Evolutionary conservation across 2,329 filamentous ascomycete species (phyloP), one percentile per base, ranked within the genome.

Genomic region (Emmonsiellopsis sp.): DNA sequence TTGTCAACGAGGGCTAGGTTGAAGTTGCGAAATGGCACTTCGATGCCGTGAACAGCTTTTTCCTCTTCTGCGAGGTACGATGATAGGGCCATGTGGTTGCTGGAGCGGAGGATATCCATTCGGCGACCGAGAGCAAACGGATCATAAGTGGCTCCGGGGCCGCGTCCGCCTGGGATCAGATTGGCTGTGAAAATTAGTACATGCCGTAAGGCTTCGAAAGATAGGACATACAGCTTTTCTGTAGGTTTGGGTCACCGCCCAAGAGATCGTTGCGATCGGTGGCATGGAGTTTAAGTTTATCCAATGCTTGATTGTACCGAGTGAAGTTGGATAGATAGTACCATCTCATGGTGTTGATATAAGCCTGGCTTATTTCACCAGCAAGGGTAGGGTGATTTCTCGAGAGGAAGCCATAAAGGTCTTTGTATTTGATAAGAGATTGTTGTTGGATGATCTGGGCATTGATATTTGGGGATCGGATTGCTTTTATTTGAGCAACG

Each of bases 271-370:
- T 84, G 65, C 86, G 90, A 64, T 96, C 92, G 55, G 95, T 77
- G 4, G 78, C 70, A 64, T 96, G 90, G 2, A 97, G 70, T 63
- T 87, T 92, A 56, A 98, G 78, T 68, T 89, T 94, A 53, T 86
- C 85, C 5, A 98, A 76, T 0, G 93, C 85, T 61, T 85, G 84
- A 58, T 87, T 83, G 68, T 98, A 98, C 36, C 92, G 84, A 3
- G 82, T 84, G 65, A 98, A 98, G 67, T 96, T 88, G 59, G 87
- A 93, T 51, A 86, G 73, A 66, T 97, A 97, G 65, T 98, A 98
- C 93, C 93, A 98, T 51, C 90, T 83, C 89, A 98, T 98, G 0
- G 94, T 98, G 68, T 96, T 95, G 74, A 94, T 85, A 64, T 98
- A 98, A 3, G 94, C 93, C 66, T 89, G 86, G 7, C 84, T 84